phyloP scores from a whole-genome alignment of 1,139 yeast species.

The Candida smagusa region DNA sequence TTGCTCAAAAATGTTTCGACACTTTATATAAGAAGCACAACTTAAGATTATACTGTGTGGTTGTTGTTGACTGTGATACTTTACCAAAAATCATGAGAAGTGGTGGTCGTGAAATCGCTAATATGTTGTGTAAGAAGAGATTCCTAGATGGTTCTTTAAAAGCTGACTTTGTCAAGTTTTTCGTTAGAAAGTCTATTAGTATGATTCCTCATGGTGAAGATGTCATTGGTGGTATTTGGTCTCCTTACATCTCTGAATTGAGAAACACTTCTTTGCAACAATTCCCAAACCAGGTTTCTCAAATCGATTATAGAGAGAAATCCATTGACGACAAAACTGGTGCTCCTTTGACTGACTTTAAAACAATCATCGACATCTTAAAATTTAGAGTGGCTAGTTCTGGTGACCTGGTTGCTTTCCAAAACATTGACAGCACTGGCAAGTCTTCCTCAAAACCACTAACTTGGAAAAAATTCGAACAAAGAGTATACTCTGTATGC shows the following conservation, averaged over 20 bases:
- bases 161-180: conserved; percentile 80
- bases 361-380: conserved; percentile 67
- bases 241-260: conserved; percentile 60
- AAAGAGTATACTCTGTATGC: conserved; percentile 70
- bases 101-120: conserved; percentile 90
- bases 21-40: conserved; percentile 67
- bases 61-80: conserved; percentile 77
- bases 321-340: conserved; percentile 78
- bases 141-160: conserved; percentile 74
- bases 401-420: conserved; percentile 80
- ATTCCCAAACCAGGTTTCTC: conserved; percentile 61
- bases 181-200: conserved; percentile 62
- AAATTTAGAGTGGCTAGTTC: conserved; percentile 75
- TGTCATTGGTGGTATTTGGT: conserved; percentile 81
- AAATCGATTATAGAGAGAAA: conserved; percentile 68
- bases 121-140: conserved; percentile 81
- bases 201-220: conserved; percentile 79
- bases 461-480: conserved; percentile 86
- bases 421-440: conserved; percentile 55
- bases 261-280: conserved; percentile 47
- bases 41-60: conserved; percentile 76
- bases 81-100: conserved; percentile 80
- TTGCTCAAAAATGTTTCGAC: conserved; percentile 74
- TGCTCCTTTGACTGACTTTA: conserved; percentile 69
- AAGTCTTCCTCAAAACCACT: conserved; percentile 52